Conservation (phyloP, 2,329 filamentous ascomycete genomes). For the Aspergillus flavus region DNA sequence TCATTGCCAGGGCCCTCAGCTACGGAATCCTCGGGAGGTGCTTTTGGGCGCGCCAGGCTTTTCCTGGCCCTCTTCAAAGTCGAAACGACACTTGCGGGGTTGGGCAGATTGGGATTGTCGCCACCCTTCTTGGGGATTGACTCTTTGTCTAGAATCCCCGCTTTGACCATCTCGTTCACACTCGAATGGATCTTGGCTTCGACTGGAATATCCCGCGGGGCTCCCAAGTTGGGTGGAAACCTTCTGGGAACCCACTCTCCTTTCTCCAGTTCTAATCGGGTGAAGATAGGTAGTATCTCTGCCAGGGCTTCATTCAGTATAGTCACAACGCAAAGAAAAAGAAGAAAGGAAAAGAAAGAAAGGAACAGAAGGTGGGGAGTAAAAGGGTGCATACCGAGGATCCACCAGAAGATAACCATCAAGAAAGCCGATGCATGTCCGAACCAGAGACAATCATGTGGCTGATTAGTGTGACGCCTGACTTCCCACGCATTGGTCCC, state of each 20-base stretch:
- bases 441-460: conserved; percentile 39
- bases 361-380: no score
- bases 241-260: conserved; percentile 39
- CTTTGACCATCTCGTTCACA: conserved; percentile 30
- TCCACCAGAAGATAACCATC: conserved; percentile 38
- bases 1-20: not conserved
- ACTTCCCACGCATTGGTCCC: conserved; percentile 14
- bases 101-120: conserved; percentile 14
- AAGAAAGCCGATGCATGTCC: conserved; percentile 30
- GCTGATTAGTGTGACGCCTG: conserved; percentile 22
- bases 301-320: not conserved
- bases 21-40: not conserved
- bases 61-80: not conserved
- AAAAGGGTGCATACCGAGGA: conserved; percentile 27
- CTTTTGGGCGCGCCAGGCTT: not conserved
- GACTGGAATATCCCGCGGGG: conserved; percentile 35
- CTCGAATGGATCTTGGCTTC: conserved; percentile 34
- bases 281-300: conserved; percentile 42
- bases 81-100: not conserved
- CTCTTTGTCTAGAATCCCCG: conserved; percentile 25
- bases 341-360: not conserved
- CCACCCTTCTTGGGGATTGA: conserved; percentile 20
- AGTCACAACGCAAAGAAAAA: not conserved
- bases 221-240: conserved; percentile 39
- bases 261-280: conserved; percentile 38